Base-by-base conservation (phyloP, 2,329 filamentous ascomycete genomes). In the Fusarium multiceps region DNA sequence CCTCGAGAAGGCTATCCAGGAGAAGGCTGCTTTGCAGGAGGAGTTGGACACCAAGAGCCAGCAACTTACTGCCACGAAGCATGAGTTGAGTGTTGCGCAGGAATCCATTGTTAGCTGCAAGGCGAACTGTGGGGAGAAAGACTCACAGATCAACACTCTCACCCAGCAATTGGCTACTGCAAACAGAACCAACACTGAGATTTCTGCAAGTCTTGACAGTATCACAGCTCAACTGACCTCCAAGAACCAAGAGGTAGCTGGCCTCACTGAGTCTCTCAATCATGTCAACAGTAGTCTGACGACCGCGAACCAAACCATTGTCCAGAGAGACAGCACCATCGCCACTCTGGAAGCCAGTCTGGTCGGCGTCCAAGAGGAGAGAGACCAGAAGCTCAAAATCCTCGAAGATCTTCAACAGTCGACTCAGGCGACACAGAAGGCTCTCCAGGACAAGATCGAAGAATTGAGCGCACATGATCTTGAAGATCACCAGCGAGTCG, bases 361-460 rank as follows among this genome's bases (percentile, higher is more conserved):
- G 1, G 23, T 14, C 1, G 48, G n/a, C 4, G 49, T 34, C 4
- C 48, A 45, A 23, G 28, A 46, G 12, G 48, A 55, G 16, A 16
- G 49, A 40, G 40, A 59, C 8, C 40, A 59, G 23, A 59, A 59
- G 20, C 11, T 59, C 6, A 45, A 45, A n/a, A 1, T 59, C 4
- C 40, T 59, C 3, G 28, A 59, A 9, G 56, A 46, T 7, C 40
- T 55, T 9, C 56, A 59, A 2, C 27, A 55, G 21, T 59, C 56
- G 1, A 55, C 56, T 2, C 23, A 46, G 16, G 8, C 23, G 9
- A 53, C 37, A 27, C 55, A 58, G 14, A 58, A 58, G 18, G 47
- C 55, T 18, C 55, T 58, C 6, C 46, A 58, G 18, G 55, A 43
- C 18, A 58, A 58, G 47, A 58, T 58, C 9, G 47, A 58, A 4